These are phyloP conservation scores for Saccharomycopsis sp. DNA, from an alignment of 805 yeast species.

Conservation along the genomic window DNA sequence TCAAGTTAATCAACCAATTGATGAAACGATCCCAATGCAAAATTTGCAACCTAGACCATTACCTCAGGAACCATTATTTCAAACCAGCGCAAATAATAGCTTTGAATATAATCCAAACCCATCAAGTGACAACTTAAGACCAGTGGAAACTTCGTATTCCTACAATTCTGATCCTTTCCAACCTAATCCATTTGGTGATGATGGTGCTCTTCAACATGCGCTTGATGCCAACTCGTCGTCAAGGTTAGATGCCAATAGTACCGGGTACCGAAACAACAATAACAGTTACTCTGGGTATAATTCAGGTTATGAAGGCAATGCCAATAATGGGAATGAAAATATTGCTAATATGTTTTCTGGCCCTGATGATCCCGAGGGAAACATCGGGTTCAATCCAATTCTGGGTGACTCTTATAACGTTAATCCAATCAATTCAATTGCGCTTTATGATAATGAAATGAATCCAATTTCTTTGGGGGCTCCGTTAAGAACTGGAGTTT, in stretches of 20 bases:
- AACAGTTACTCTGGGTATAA: neutral
- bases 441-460: constrained; percentile 18
- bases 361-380: constrained; percentile 1
- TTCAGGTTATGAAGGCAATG: constrained; percentile 1
- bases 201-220: constrained; percentile 8
- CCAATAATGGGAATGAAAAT: neutral
- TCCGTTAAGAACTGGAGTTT: constrained; percentile 4
- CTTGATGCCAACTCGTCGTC: constrained; percentile 3
- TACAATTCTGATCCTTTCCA: constrained; percentile 6
- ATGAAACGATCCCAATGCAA: neutral
- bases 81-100: neutral
- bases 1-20: neutral
- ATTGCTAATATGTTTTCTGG: constrained; percentile 1
- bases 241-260: neutral
- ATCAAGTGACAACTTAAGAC: neutral
- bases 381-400: constrained; percentile 4
- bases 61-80: neutral
- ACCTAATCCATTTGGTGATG: constrained; percentile 2
- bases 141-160: neutral
- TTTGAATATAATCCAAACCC: too few species aligned
- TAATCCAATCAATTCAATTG: constrained; percentile 10
- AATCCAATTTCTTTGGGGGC: constrained; percentile 13
- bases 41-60: neutral
- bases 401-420: constrained; percentile 19
- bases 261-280: neutral